phyloP scores from a whole-genome alignment of 805 yeast species.

The Metschnikowia colocasiae region DNA sequence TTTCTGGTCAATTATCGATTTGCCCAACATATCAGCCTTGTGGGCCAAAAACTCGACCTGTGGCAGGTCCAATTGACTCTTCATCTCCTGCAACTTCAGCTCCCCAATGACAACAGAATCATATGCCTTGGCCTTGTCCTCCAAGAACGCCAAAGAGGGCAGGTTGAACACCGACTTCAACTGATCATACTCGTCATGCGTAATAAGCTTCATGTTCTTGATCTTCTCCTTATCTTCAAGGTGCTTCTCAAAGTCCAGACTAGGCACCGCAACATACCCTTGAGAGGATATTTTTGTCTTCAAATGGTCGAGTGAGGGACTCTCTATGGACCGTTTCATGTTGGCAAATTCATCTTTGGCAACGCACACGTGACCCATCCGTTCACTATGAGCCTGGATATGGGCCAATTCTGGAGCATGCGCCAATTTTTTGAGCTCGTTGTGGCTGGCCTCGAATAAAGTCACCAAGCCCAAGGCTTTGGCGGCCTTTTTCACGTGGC shows the following conservation, averaged over 20 bases:
- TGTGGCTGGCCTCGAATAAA: conserved; percentile 5
- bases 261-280: conserved; percentile 20
- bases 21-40: conserved; percentile 13
- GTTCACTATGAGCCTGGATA: conserved; percentile 20
- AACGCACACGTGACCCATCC: conserved; percentile 18
- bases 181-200: conserved; percentile 17
- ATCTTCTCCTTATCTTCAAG: conserved; percentile 31
- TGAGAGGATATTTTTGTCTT: conserved; percentile 13
- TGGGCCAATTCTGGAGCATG: conserved; percentile 26
- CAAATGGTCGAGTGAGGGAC: conserved; percentile 21
- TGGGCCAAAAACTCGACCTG: conserved; percentile 11
- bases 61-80: conserved; percentile 17
- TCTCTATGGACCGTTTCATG: conserved; percentile 15
- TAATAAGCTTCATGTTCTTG: conserved; percentile 20
- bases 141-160: conserved; percentile 17
- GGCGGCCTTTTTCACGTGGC: conserved; percentile 12
- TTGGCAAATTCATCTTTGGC: conserved; percentile 16
- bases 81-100: conserved; percentile 15
- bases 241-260: conserved; percentile 19
- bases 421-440: conserved; percentile 10
- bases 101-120: conserved; percentile 13
- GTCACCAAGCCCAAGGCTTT: conserved; percentile 6
- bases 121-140: conserved; percentile 15
- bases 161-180: conserved; percentile 8
- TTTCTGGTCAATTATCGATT: conserved; percentile 5